phyloP scores from a whole-genome alignment of 139 green algal genomes.

The Pleodorina starrii region DNA sequence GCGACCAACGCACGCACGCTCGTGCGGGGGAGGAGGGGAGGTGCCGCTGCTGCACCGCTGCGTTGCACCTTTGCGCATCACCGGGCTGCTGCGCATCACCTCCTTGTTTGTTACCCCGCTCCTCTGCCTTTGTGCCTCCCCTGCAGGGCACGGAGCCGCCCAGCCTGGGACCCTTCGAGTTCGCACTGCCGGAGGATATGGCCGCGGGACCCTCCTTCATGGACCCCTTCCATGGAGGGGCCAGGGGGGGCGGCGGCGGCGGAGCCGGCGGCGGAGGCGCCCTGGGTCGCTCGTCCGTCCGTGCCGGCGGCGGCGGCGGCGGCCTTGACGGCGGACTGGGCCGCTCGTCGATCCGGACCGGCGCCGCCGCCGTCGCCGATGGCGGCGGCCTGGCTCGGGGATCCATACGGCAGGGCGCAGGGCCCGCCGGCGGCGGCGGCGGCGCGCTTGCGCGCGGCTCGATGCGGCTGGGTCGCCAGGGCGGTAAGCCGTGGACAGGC shows the following conservation, averaged over 20 bases:
- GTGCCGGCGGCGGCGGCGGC: neutral
- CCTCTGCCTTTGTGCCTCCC: no score
- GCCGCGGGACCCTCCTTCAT: neutral
- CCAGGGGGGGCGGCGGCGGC: neutral
- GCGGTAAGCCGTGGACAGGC: no score
- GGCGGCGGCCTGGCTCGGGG: neutral
- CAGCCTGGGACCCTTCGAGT: neutral
- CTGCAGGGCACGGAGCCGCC: slow-evolving; percentile 8
- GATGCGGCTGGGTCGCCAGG: neutral
- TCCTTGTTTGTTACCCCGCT: no score
- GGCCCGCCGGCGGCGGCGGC: neutral
- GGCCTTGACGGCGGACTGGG: neutral
- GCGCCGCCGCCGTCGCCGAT: neutral
- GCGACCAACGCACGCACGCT: no score
- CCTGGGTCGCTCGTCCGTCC: neutral
- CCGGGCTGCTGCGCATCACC: no score
- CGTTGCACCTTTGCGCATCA: no score
- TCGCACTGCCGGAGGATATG: neutral
- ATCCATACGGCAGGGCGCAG: neutral
- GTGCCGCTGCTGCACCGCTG: no score
- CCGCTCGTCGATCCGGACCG: neutral
- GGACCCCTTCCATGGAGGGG: neutral
- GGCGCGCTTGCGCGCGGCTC: neutral
- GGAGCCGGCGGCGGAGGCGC: neutral
- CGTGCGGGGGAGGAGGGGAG: no score